Percentiles rank a stretch among this genome's conserved stretches.
phyloP scores from a whole-genome alignment of 495 filamentous ascomycete species.

The Penicillium antarcticum region DNA sequence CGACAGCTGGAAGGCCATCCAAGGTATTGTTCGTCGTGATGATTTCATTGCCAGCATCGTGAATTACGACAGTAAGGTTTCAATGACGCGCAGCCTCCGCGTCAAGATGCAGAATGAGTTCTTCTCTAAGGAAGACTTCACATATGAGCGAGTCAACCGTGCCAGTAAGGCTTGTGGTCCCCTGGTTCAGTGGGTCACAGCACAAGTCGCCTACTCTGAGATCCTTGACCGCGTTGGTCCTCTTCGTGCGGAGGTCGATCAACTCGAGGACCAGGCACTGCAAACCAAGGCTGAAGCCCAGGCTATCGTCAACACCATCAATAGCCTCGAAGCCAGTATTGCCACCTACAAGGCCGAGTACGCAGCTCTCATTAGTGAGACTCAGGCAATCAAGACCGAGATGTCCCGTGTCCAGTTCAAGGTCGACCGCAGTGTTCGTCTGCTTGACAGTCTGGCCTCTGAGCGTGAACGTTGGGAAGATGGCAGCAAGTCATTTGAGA shows the following conservation, averaged over 20 bases:
- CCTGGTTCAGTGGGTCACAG: slow-evolving; percentile 94
- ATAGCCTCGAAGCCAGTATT: slow-evolving; percentile 81
- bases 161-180: slow-evolving; percentile 97
- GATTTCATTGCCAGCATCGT: slow-evolving; percentile 98
- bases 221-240: slow-evolving; percentile 95
- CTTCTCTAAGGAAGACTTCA: slow-evolving; percentile 89
- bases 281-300: slow-evolving; percentile 93
- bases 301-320: slow-evolving; percentile 84
- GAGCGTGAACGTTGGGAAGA: slow-evolving; percentile 93
- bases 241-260: slow-evolving; percentile 81
- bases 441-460: slow-evolving; percentile 91
- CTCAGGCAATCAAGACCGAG: slow-evolving; percentile 93
- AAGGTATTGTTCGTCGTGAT: slow-evolving; percentile 80
- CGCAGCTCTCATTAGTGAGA: slow-evolving; percentile 92
- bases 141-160: slow-evolving; percentile 89
- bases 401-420: slow-evolving; percentile 97
- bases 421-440: slow-evolving; percentile 90
- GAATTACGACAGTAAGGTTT: slow-evolving; percentile 91
- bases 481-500: slow-evolving; percentile 95
- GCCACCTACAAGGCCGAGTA: slow-evolving; percentile 97
- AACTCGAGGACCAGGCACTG: slow-evolving; percentile 83
- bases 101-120: slow-evolving; percentile 90
- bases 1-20: slow-evolving; percentile 84
- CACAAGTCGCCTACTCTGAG: slow-evolving; percentile 95
- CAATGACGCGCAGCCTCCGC: slow-evolving; percentile 83